Evolutionary conservation across 805 yeast genomes (phyloP), one percentile per base, ranked within the genome.

Genomic region (Cyberlindnera mycetangii): DNA sequence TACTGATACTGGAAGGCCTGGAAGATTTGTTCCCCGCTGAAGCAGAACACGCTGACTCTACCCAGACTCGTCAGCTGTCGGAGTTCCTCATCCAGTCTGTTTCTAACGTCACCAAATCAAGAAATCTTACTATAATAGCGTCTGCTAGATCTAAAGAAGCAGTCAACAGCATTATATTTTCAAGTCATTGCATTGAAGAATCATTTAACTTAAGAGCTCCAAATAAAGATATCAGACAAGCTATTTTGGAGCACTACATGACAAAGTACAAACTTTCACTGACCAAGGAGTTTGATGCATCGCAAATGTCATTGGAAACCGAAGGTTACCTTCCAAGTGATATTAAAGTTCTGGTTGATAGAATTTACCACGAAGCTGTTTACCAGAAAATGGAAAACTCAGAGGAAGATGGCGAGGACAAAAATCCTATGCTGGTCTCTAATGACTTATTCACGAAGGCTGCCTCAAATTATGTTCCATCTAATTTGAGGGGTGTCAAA

Each of bases 321-420:
- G 98, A 92, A 55, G 98, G 98, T 0, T 92, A 83, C 60, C 76
- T 87, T 22, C 95, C 97, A 0, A 79, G 81, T 20, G 99, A 92
- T 61, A 60, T 92, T 47, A 78, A 81, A 64, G 76, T 78, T 5
- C 66, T 92, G 10, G 73, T 78, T 25, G 96, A 87, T 50, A 73
- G 95, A 52, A 76, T 83, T 3, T 76, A 75, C 49, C 84, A 79
- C 54, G 82, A 81, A 39, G 18, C 56, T 1, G 45, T 58, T 2
- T 57, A 49, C 21, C 37, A 42, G 15, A 39, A 52, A 1, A 37
- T 53, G 20, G 57, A 56, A 16, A 20, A 30, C 2, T 39, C 33
- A 15, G 17, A 28, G 18, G 12, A 20, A 44, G 16, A 35, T 37
- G 24, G 16, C 15, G 25, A 19, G 10, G 12, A 19, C 5, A 32